These are phyloP conservation scores for Plasmopara viticola DNA, from an alignment of 352 stramenopile species.

Conservation along the genomic window DNA sequence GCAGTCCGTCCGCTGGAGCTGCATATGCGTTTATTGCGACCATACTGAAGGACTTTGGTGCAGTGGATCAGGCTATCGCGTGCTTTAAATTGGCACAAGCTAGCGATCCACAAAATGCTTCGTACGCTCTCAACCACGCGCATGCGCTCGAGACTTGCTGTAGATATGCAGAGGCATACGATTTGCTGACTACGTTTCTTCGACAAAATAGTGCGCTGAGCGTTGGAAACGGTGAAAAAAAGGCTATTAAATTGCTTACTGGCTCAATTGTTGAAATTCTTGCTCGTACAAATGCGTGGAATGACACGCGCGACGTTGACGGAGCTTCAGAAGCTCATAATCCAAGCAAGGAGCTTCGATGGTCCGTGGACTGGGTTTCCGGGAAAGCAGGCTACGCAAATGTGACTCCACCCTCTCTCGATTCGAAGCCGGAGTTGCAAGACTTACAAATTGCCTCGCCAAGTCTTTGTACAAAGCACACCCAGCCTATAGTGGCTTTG, in stretches of 20 bases:
- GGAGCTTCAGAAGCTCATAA: not conserved
- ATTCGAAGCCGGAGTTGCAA: not conserved
- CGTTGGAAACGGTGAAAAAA: slow-evolving; percentile 16
- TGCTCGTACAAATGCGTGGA: slow-evolving; percentile 19
- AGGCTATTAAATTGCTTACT: slow-evolving; percentile 14
- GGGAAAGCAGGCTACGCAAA: slow-evolving; percentile 15
- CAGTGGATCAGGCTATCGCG: slow-evolving; percentile 36
- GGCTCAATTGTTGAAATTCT: slow-evolving; percentile 31
- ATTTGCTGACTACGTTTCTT: slow-evolving; percentile 38
- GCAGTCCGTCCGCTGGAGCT: slow-evolving; percentile 37
- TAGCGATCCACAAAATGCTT: slow-evolving; percentile 33
- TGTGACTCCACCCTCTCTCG: slow-evolving; percentile 10
- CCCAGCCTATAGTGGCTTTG: not conserved
- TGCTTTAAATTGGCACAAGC: slow-evolving; percentile 54
- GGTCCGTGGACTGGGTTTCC: slow-evolving; percentile 27
- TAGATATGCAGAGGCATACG: slow-evolving; percentile 38
- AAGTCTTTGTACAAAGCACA: not conserved
- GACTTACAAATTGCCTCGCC: not conserved
- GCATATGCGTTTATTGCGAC: slow-evolving; percentile 72
- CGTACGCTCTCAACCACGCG: slow-evolving; percentile 62
- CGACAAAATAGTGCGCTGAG: slow-evolving; percentile 26
- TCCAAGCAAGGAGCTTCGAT: slow-evolving; percentile 2
- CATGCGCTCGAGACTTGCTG: slow-evolving; percentile 50
- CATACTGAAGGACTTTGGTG: slow-evolving; percentile 66
- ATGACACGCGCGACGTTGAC: not conserved